Evolutionary conservation across 139 green algal genomes (phyloP).

Genomic region (Edaphochlamys debaryana): DNA sequence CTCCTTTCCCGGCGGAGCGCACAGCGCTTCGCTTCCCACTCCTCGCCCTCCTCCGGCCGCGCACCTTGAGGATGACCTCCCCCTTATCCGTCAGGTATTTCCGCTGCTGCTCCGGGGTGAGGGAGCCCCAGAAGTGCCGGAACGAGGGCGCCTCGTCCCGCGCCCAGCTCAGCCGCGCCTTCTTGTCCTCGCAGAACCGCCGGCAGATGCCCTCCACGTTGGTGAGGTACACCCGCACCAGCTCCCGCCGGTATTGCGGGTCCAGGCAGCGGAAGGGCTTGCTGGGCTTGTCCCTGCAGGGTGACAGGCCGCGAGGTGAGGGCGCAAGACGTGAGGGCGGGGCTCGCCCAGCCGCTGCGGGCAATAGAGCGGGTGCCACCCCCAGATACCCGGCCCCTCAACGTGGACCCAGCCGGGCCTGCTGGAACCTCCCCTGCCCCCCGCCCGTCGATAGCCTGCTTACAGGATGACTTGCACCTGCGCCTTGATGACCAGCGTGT

Average conservation of each 20-base stretch:
- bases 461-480: constrained; percentile 91
- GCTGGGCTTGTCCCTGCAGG: constrained; percentile 78
- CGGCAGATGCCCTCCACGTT: constrained; percentile 97
- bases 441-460: too few relatives aligned
- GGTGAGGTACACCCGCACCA: constrained; percentile 97
- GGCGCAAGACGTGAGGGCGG: too few relatives aligned
- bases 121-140: constrained; percentile 71
- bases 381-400: too few relatives aligned
- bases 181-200: constrained; percentile 92
- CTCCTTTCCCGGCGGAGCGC: too few relatives aligned
- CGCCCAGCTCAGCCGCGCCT: constrained; percentile 75
- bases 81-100: constrained; percentile 67
- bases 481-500: constrained; percentile 97
- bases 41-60: too few relatives aligned
- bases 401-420: too few relatives aligned
- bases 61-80: constrained; percentile 85
- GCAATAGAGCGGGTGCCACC: too few relatives aligned
- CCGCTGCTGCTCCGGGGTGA: constrained; percentile 60
- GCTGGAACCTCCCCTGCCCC: too few relatives aligned
- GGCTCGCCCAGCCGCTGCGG: too few relatives aligned
- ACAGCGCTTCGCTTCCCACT: too few relatives aligned
- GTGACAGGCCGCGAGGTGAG: too few relatives aligned
- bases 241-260: constrained; percentile 94
- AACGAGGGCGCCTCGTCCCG: constrained; percentile 70
- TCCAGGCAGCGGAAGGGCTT: constrained; percentile 95